phyloP scores from a whole-genome alignment of 148 eudicot species.

The Amaranthus cruentus region DNA sequence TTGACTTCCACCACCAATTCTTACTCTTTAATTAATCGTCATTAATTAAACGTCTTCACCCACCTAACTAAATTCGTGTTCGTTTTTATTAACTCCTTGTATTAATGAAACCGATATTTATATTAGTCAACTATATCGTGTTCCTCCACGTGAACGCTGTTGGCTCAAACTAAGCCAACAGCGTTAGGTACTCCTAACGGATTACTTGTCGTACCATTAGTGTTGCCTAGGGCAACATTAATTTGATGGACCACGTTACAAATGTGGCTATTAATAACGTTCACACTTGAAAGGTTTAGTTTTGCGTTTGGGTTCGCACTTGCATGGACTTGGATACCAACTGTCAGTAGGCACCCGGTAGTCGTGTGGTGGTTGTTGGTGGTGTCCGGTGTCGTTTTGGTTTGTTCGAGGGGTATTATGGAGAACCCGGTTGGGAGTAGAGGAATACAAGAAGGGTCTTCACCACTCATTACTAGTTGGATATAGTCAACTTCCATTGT shows the following conservation, averaged over 20 bases:
- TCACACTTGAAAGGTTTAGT: conserved; percentile 70
- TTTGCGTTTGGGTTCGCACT: conserved; percentile 79
- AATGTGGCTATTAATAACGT: conserved; percentile 70
- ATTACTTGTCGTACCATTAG: conserved; percentile 5
- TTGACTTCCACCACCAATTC: conserved; percentile 74
- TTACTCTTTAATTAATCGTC: conserved; percentile 11
- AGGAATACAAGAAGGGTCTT: conserved; percentile 79
- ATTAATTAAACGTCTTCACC: neutral
- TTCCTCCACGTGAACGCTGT: neutral
- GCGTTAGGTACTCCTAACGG: conserved; percentile 7
- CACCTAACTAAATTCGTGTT: conserved; percentile 13
- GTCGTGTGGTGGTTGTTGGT: conserved; percentile 10
- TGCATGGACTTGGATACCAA: conserved; percentile 75
- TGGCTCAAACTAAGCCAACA: conserved; percentile 14
- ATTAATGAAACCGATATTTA: no score
- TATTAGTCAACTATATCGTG: no score
- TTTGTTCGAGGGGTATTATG: conserved; percentile 40
- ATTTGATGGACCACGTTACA: conserved; percentile 69
- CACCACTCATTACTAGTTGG: conserved; percentile 77
- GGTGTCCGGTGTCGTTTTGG: conserved; percentile 2
- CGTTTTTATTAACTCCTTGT: neutral
- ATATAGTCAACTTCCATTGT: conserved; percentile 80
- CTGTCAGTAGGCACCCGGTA: conserved; percentile 66
- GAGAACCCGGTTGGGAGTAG: conserved; percentile 87
- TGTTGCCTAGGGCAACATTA: conserved; percentile 41